Conservation (phyloP, 768 basidiomycete genomes). For the Wakefieldia striispora region DNA sequence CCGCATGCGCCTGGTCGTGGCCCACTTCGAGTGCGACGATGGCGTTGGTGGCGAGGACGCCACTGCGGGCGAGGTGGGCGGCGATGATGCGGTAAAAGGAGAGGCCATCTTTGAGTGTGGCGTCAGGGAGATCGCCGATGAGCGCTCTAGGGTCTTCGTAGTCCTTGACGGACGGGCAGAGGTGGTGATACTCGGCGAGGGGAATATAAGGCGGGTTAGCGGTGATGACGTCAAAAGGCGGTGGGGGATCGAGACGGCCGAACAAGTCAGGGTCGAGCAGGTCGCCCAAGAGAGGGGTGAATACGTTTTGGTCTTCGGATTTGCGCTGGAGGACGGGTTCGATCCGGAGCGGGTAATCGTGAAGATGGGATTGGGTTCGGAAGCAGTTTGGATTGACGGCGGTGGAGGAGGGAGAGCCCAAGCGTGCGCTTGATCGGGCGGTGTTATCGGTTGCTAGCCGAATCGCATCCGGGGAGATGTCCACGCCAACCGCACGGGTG, state of each 20-base stretch:
- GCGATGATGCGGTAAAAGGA: constrained; percentile 74
- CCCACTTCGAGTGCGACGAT: constrained; percentile 81
- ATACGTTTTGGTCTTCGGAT: constrained; percentile 22
- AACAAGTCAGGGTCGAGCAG: constrained; percentile 35
- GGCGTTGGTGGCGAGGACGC: constrained; percentile 51
- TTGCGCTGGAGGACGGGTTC: too few relatives aligned
- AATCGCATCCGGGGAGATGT: constrained; percentile 62
- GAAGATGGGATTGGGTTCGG: neutral
- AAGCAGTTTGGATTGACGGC: constrained; percentile 4
- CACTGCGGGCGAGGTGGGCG: constrained; percentile 48
- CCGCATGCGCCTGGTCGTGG: constrained; percentile 61
- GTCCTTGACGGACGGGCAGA: constrained; percentile 67
- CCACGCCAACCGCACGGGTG: constrained; percentile 59
- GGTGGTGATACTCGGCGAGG: constrained; percentile 52
- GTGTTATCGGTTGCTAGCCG: constrained; percentile 48
- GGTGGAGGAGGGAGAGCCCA: constrained; percentile 9
- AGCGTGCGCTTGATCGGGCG: constrained; percentile 15
- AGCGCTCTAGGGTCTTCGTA: constrained; percentile 85
- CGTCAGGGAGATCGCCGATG: constrained; percentile 60
- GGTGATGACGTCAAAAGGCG: constrained; percentile 74
- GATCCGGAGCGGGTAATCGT: too few relatives aligned
- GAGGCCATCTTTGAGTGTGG: constrained; percentile 46
- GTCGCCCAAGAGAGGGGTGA: constrained; percentile 43
- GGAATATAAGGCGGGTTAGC: constrained; percentile 90
- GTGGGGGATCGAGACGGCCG: constrained; percentile 32